Conservation (phyloP, 2,329 filamentous ascomycete genomes). For the Verticillium dahliae region DNA sequence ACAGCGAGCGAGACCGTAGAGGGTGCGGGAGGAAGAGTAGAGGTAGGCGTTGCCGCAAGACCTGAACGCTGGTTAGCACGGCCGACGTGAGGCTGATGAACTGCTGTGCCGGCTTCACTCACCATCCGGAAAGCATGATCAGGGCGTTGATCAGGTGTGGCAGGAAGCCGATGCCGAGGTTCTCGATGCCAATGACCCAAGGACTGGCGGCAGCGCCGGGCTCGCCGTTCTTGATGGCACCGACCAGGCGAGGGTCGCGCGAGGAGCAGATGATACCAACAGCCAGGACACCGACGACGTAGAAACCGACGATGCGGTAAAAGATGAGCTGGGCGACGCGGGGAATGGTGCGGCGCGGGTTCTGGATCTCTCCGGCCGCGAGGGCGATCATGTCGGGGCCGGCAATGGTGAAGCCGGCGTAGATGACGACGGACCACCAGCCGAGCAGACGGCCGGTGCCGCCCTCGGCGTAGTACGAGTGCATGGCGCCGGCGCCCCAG, state of each 20-base stretch:
- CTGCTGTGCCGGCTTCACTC: background rate
- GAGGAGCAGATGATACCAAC: slow-evolving; percentile 54
- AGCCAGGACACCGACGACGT: slow-evolving; percentile 57
- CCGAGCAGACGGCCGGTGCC: slow-evolving; percentile 56
- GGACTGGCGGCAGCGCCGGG: slow-evolving; percentile 45
- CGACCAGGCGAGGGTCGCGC: slow-evolving; percentile 46
- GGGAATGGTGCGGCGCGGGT: slow-evolving; percentile 59
- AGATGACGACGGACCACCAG: slow-evolving; percentile 49
- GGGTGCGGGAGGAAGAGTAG: slow-evolving; percentile 42
- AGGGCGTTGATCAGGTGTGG: slow-evolving; percentile 53
- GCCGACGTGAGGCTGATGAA: background rate
- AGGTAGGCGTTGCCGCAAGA: slow-evolving; percentile 45
- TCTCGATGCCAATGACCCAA: slow-evolving; percentile 46
- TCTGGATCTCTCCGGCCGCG: slow-evolving; percentile 52
- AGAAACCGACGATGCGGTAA: slow-evolving; percentile 65
- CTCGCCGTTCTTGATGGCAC: slow-evolving; percentile 45
- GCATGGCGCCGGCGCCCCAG: slow-evolving; percentile 33
- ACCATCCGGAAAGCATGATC: slow-evolving; percentile 17
- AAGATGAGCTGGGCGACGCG: slow-evolving; percentile 68
- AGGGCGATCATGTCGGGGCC: slow-evolving; percentile 62
- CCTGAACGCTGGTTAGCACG: background rate
- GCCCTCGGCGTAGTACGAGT: slow-evolving; percentile 31
- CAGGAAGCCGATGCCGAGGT: slow-evolving; percentile 42
- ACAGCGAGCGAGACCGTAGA: slow-evolving; percentile 41
- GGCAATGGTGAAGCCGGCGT: slow-evolving; percentile 61